Evolutionary conservation across 179 eudicot species (phyloP).

Genomic region (Corrigiola litoralis): DNA sequence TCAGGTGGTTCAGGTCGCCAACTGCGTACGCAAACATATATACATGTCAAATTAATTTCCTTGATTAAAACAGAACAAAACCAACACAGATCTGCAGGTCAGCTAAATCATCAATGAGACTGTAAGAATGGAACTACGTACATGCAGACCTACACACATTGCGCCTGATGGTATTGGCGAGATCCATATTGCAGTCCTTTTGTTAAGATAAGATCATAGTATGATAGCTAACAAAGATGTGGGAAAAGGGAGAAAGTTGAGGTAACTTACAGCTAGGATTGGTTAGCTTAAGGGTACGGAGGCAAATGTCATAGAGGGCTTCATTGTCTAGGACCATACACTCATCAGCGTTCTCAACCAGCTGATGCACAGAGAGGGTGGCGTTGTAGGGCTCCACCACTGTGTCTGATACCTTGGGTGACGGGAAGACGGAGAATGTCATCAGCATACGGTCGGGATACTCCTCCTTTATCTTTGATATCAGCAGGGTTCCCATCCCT

Average conservation of each 20-base stretch:
- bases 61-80: too few species aligned
- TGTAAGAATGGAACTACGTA: background rate
- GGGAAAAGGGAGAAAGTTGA: background rate
- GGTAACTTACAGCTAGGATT: conserved; percentile 64
- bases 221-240: background rate
- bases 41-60: conserved; percentile 5
- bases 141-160: background rate
- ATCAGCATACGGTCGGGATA: conserved; percentile 77
- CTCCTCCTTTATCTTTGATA: conserved; percentile 72
- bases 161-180: too few species aligned
- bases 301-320: conserved; percentile 71
- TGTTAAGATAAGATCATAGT: background rate
- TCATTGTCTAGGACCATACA: conserved; percentile 81
- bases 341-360: conserved; percentile 75
- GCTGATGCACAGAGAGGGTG: conserved; percentile 77
- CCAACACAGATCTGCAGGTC: too few species aligned
- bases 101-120: too few species aligned
- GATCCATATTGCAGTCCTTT: background rate
- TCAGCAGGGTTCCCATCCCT: conserved; percentile 69
- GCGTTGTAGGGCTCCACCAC: conserved; percentile 84
- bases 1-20: conserved; percentile 75
- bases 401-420: conserved; percentile 72
- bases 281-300: conserved; percentile 72
- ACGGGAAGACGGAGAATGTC: conserved; percentile 77
- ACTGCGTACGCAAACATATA: conserved; percentile 29